phyloP scores from a whole-genome alignment of 2,329 filamentous ascomycete genomes.

The Pseudogymnoascus sp. region DNA sequence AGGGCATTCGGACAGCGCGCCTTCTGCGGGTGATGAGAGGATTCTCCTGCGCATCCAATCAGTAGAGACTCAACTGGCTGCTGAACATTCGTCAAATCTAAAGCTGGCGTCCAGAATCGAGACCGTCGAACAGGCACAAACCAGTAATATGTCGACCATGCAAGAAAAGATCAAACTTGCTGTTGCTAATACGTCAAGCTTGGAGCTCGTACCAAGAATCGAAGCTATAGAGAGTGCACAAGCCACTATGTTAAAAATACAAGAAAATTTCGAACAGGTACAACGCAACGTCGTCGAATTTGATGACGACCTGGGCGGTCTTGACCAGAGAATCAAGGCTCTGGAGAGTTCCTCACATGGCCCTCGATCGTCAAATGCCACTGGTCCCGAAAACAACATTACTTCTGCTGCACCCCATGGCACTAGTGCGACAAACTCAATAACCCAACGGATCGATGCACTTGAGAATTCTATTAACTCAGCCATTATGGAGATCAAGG shows the following conservation, averaged over 20 bases:
- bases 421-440: background rate
- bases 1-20: background rate
- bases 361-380: background rate
- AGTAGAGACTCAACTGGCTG: background rate
- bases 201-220: background rate
- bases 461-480: background rate
- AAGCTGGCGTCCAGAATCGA: background rate
- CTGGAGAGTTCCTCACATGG: background rate
- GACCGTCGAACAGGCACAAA: background rate
- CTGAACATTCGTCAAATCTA: background rate
- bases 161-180: slow-evolving; percentile 1
- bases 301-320: background rate
- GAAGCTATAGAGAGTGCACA: background rate
- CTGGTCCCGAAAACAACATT: background rate
- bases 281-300: background rate
- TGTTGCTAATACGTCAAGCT: background rate
- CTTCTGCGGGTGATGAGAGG: background rate
- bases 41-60: background rate
- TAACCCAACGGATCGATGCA: background rate
- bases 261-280: background rate
- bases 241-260: background rate
- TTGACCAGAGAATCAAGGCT: background rate
- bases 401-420: background rate
- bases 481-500: background rate
- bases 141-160: background rate